phyloP scores from a whole-genome alignment of 148 eudicot genomes.

The Fagopyrum esculentum region DNA sequence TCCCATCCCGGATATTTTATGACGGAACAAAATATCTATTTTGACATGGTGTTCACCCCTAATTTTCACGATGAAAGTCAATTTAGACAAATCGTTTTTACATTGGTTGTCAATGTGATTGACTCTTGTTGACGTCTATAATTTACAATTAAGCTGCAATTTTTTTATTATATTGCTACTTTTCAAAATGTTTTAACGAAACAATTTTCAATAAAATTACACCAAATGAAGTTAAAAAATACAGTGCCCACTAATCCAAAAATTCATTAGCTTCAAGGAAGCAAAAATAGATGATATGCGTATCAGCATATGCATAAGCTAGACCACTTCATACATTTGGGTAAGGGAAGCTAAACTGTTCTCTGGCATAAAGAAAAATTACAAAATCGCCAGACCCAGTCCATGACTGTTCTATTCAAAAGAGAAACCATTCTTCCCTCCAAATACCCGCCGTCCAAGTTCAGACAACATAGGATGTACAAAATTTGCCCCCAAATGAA shows the following conservation, averaged over 20 bases:
- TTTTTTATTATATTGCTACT: too few relatives aligned
- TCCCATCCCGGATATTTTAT: too few relatives aligned
- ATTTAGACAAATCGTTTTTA: too few relatives aligned
- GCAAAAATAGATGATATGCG: background rate
- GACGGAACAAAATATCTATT: too few relatives aligned
- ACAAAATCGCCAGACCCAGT: constrained; percentile 9
- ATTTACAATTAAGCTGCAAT: too few relatives aligned
- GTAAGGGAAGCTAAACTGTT: background rate
- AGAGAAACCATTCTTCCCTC: constrained; percentile 3
- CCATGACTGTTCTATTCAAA: background rate
- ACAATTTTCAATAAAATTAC: too few relatives aligned
- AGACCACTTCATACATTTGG: background rate
- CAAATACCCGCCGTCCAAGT: background rate
- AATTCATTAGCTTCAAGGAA: background rate
- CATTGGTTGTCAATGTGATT: too few relatives aligned
- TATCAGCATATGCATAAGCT: background rate
- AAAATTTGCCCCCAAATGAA: background rate
- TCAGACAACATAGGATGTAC: background rate
- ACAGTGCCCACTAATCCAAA: background rate
- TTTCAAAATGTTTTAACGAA: too few relatives aligned
- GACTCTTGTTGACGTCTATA: too few relatives aligned
- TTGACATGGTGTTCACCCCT: too few relatives aligned
- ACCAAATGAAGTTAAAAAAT: too few relatives aligned
- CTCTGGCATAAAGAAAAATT: background rate
- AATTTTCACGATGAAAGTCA: too few relatives aligned